Evolutionary conservation across 306 rosid species (phyloP), one percentile per base, ranked within the genome.

Genomic region (Argentina anserina): DNA sequence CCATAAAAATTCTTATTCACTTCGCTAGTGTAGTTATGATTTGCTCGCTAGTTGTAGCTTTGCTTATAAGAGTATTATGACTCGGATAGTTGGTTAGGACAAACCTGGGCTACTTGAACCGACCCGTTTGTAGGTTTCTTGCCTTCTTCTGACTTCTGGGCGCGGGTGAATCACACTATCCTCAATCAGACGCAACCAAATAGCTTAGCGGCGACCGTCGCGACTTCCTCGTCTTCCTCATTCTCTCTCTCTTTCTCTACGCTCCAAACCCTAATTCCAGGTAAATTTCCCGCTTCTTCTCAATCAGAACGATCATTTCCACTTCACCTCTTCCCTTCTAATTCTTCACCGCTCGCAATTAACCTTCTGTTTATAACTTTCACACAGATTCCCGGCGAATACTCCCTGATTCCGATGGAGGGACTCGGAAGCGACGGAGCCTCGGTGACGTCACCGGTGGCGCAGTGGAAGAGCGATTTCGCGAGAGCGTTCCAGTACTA

Each of bases 401-500:
- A 36, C 4, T 17, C 31, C 42, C 40, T 20, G 40, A 26, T 18
- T 26, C 21, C 17, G 56, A 71, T 71, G 75, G 75, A 71, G n/a
- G 75, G 67, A 58, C 55, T 41, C 5, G 75, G 67, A 18, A 58
- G n/a, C 23, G 75, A 58, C 4, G 42, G 41, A 17, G 41, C 55
- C 3, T 39, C 75, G 1, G 66, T 34, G 75, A 63, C 75, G 20
- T 21, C 75, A 0, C 75, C 75, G 1, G 4, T 71, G 40, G 75
- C 75, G 2, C 75, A 71, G 3, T 65, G 72, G 78, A 29, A 10
- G 14, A 25, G 72, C 43, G 56, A 75, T 52, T 50, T 75, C n/a
- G 29, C 82, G 2, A 74, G 82, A 72, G 78, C 79, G 15, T 86
- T 89, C 80, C 92, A 89, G 83, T 75, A 85, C 78, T 87, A 85